Evolutionary conservation across 495 filamentous ascomycete genomes (phyloP), one percentile per base, ranked within the genome.

Genomic region (Penicillium ochrochloron): DNA sequence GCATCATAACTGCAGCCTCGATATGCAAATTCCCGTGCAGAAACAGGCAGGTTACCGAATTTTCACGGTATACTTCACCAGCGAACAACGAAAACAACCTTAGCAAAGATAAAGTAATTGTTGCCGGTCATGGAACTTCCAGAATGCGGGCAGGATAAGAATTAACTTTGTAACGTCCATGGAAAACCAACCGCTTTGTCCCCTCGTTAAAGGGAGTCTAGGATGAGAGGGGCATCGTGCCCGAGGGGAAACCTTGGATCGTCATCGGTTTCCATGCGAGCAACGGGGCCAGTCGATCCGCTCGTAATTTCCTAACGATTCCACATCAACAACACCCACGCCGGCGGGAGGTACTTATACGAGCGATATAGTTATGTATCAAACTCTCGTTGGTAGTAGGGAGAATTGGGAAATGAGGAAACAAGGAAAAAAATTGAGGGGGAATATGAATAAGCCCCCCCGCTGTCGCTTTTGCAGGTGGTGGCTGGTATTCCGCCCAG

Each of bases 141-240:
- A 41, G 44, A 46, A 51, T 52, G n/a, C 19, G 33, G 44, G 33
- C 17, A 25, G 23, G 3, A 53, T 17, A 44, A 33, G 51, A 55
- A 67, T 67, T 67, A 33, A 65, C 31, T 67, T 67, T 54, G 31
- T 9, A 37, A 23, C 33, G 33, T 11, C 62, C 65, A 58, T 64
- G 53, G 52, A 58, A 39, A 27, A 55, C 1, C 29, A 19, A 3
- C 11, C 61, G 57, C 60, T 59, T 31, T 46, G 64, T 63, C 59
- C 59, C 46, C 48, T 23, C 50, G 37, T 19, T 29, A 31, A 31
- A 11, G 6, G 25, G 25, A 27, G 48, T 15, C 56, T 59, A 63
- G 55, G 21, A 46, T 44, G 21, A 59, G 60, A 63, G 27, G 41
- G 60, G 64, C 53, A 62, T 66, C 54, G 64, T 37, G 59, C 60